These are phyloP conservation scores for Wickerhamomyces sp. DNA, from an alignment of 1,139 yeast species.

Conservation along the genomic window DNA sequence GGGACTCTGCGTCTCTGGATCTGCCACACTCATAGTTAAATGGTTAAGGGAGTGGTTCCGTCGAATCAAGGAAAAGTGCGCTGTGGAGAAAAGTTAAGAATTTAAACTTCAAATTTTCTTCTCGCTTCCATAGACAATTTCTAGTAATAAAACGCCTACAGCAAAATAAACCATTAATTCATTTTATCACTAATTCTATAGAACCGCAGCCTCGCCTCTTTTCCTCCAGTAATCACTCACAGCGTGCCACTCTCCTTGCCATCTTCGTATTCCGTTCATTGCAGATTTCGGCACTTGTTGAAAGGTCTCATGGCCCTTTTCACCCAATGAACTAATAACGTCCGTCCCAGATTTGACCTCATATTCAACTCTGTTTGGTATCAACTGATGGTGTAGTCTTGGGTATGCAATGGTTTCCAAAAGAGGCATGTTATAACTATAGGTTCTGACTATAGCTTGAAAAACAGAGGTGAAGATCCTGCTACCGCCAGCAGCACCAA, in stretches of 20 bases:
- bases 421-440: slow-evolving; percentile 52
- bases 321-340: slow-evolving; percentile 26
- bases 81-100: too few relatives aligned
- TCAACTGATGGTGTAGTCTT: slow-evolving; percentile 80
- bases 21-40: too few relatives aligned
- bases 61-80: too few relatives aligned
- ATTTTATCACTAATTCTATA: too few relatives aligned
- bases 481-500: slow-evolving; percentile 96
- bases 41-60: too few relatives aligned
- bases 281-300: slow-evolving; percentile 37
- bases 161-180: too few relatives aligned
- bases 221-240: slow-evolving; percentile 57
- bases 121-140: too few relatives aligned
- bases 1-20: too few relatives aligned
- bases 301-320: slow-evolving; percentile 37
- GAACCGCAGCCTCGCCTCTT: slow-evolving; percentile 40
- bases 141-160: too few relatives aligned
- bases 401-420: slow-evolving; percentile 72
- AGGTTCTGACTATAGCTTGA: slow-evolving; percentile 68
- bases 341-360: slow-evolving; percentile 44
- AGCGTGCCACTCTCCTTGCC: slow-evolving; percentile 39
- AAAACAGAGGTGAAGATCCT: slow-evolving; percentile 80
- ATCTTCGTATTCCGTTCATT: slow-evolving; percentile 42
- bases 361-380: slow-evolving; percentile 63
- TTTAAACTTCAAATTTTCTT: too few relatives aligned